phyloP scores from a whole-genome alignment of 345 rosid genomes.

The Anacardium occidentale region DNA sequence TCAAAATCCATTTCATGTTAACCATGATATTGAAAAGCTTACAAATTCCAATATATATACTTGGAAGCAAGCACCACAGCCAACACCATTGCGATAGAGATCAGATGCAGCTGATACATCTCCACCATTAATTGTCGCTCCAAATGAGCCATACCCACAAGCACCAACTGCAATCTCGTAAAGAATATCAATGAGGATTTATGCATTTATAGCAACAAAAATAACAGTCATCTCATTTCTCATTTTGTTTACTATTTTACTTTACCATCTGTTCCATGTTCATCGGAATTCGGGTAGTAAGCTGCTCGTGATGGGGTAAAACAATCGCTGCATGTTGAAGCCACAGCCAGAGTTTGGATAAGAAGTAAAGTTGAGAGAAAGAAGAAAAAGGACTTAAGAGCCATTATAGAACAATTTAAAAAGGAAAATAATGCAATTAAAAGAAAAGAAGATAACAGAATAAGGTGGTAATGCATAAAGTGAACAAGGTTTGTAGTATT shows the following conservation, averaged over 20 bases:
- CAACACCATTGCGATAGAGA: constrained; percentile 60
- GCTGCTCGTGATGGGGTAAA: constrained; percentile 54
- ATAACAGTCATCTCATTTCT: background rate
- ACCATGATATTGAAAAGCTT: no score
- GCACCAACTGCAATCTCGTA: constrained; percentile 45
- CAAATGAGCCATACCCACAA: constrained; percentile 69
- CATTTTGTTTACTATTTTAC: background rate
- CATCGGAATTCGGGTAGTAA: constrained; percentile 52
- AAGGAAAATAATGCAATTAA: constrained; percentile 4
- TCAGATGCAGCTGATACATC: constrained; percentile 65
- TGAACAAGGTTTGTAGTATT: constrained; percentile 31
- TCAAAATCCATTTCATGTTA: background rate
- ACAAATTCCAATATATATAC: constrained; percentile 21
- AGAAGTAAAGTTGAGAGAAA: constrained; percentile 25
- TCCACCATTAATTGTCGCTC: constrained; percentile 62
- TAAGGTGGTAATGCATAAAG: constrained; percentile 28
- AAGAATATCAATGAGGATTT: constrained; percentile 8
- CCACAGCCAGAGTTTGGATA: constrained; percentile 32
- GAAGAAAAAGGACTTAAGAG: constrained; percentile 29
- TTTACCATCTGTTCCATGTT: constrained; percentile 59
- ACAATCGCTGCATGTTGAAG: constrained; percentile 49
- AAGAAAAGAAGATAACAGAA: constrained; percentile 13
- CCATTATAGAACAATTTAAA: constrained; percentile 28
- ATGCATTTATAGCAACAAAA: background rate
- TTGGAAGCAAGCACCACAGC: constrained; percentile 86